Evolutionary conservation across 768 basidiomycete genomes (phyloP).

Genomic region (Lanmaoa pseudosensibilis): DNA sequence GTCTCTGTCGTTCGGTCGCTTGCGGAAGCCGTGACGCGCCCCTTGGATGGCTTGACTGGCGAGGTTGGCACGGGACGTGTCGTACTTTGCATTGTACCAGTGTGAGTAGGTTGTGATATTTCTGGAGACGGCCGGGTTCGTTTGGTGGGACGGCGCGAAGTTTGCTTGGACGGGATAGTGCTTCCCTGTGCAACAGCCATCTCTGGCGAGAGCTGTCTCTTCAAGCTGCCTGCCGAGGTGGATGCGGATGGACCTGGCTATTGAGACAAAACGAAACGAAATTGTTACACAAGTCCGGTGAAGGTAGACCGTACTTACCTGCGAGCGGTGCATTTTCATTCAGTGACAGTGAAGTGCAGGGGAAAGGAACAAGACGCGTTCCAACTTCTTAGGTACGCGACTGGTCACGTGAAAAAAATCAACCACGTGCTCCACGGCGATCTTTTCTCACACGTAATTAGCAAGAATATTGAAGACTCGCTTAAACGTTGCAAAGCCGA

Average conservation of each 20-base stretch:
- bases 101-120: slow-evolving; percentile 5
- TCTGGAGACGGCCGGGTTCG: slow-evolving; percentile 16
- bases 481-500: no score
- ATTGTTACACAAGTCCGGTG: not conserved
- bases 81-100: slow-evolving; percentile 5
- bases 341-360: not conserved
- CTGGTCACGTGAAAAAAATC: slow-evolving; percentile 31
- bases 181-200: slow-evolving; percentile 1
- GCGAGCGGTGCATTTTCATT: slow-evolving; percentile 17
- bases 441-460: no score
- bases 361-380: not conserved
- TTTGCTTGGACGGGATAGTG: not conserved
- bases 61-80: slow-evolving; percentile 3
- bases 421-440: not conserved
- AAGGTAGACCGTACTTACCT: slow-evolving; percentile 8
- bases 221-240: slow-evolving; percentile 21
- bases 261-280: no score
- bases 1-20: not conserved
- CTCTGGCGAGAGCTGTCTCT: slow-evolving; percentile 24
- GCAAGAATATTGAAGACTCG: no score
- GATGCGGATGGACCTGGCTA: slow-evolving; percentile 18
- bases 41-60: slow-evolving; percentile 11
- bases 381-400: not conserved
- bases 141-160: slow-evolving; percentile 19
- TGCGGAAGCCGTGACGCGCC: not conserved